Base-by-base conservation (phyloP, 192 early-diverging fungal species). In the Dissophora globulifera region DNA sequence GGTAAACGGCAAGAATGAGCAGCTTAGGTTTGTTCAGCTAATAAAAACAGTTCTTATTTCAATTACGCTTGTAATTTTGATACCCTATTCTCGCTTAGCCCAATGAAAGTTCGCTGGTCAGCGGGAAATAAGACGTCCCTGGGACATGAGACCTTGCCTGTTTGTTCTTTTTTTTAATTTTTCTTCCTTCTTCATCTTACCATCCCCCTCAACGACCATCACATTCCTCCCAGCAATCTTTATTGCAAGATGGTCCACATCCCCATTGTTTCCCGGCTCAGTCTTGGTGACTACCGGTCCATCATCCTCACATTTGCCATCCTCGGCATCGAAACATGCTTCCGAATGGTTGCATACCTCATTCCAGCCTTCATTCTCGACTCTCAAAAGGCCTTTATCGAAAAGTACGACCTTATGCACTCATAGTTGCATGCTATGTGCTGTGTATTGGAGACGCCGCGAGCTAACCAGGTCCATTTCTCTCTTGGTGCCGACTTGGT, bases 241-340 rank as follows among this genome's bases (percentile, higher is more conserved):
- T 22, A 20, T 48, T 2, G 15, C 20, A 62, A 38, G 2, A 78
- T 78, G 74, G 52, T 72, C 25, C 52, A 64, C 29, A 79, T 79
- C 29, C 78, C 78, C 2, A 63, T 79, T 25, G 45, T 79, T 49
- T 79, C 78, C 29, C 43, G 78, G 41, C 55, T 79, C 22, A 66
- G 67, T 61, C 43, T 79, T 2, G 48, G 60, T 9, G 78, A 79
- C 51, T 79, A 79, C 43, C 35, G 46, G 49, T 69, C 65, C 35
- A 69, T 79, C 30, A 58, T 46, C 33, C 56, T 79, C 3, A 72
- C 78, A 13, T 69, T 79, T 30, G 30, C 60, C 47, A 66, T 69
- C 53, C 51, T 79, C 19, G 52, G 62, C 35, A 61, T 79, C 50
- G 78, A 79, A 22, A 50, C 62, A 48, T 69, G 63, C 48, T 67